These are phyloP conservation scores for Phytophthora sojae DNA, from an alignment of 352 stramenopile genomes.

Conservation along the genomic window DNA sequence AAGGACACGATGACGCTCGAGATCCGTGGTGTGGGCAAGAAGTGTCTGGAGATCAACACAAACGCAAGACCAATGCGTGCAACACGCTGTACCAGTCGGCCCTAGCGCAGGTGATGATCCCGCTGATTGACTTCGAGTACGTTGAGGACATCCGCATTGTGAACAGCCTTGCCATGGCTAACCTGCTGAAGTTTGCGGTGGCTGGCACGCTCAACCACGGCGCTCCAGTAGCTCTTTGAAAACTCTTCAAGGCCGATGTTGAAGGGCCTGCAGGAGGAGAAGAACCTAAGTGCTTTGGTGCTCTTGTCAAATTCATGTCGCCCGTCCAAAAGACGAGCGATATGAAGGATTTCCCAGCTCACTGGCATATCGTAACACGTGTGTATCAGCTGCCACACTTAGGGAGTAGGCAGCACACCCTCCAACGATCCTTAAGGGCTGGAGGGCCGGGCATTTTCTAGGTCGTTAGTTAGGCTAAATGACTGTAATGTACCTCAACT, in stretches of 20 bases:
- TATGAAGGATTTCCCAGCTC: too few species aligned
- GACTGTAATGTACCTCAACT: too few species aligned
- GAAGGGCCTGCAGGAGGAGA: slow-evolving; percentile 72
- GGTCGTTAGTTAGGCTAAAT: too few species aligned
- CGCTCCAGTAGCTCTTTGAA: slow-evolving; percentile 84
- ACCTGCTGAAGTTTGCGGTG: slow-evolving; percentile 74
- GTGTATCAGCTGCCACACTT: too few species aligned
- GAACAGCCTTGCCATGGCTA: slow-evolving; percentile 77
- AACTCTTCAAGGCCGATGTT: slow-evolving; percentile 82
- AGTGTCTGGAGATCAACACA: slow-evolving; percentile 89
- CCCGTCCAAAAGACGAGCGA: too few species aligned
- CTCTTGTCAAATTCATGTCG: slow-evolving; percentile 79
- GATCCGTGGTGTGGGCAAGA: slow-evolving; percentile 82
- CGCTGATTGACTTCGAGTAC: slow-evolving; percentile 86
- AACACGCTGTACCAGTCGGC: slow-evolving; percentile 92
- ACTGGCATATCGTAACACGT: too few species aligned
- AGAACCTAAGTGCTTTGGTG: slow-evolving; percentile 84
- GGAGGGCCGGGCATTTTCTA: too few species aligned
- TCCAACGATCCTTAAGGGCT: too few species aligned
- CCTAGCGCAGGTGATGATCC: slow-evolving; percentile 75
- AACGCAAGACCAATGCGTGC: slow-evolving; percentile 86
- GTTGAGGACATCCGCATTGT: slow-evolving; percentile 87
- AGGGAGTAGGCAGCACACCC: too few species aligned
- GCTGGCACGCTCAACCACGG: slow-evolving; percentile 77
- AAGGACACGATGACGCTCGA: slow-evolving; percentile 82